Conservation (phyloP, 345 rosid genomes). For the Eucalyptus sp. region DNA sequence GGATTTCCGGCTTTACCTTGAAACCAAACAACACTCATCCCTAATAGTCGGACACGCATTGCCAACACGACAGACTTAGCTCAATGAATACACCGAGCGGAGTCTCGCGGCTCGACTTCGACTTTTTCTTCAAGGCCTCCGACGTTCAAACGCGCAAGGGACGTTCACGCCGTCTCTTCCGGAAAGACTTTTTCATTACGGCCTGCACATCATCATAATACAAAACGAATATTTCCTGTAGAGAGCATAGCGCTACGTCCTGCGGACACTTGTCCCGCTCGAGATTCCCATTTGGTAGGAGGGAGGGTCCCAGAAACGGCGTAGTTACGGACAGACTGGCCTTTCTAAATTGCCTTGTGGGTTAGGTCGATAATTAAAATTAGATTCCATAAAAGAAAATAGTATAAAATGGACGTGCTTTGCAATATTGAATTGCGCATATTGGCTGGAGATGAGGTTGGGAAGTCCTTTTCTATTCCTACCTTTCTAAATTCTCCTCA, state of each 20-base stretch:
- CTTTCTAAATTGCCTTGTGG: background rate
- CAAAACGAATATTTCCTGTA: background rate
- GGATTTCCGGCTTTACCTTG: background rate
- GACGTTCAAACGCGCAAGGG: background rate
- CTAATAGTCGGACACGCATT: background rate
- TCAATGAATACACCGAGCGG: background rate
- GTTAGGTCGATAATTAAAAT: background rate
- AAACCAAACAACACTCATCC: background rate
- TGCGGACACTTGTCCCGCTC: background rate
- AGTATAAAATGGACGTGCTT: background rate
- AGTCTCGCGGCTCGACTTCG: background rate
- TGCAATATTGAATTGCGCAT: constrained; percentile 24
- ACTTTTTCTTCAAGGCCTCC: background rate
- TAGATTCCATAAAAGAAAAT: background rate
- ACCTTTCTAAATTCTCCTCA: constrained; percentile 10
- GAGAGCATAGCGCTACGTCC: background rate
- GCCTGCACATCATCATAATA: background rate
- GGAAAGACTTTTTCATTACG: background rate
- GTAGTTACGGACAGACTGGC: background rate
- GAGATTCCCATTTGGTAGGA: background rate
- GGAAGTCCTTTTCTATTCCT: constrained; percentile 66
- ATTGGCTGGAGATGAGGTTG: constrained; percentile 52
- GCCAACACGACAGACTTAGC: background rate
- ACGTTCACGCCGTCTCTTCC: background rate
- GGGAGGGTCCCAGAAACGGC: background rate